A percentile compares a stretch with the other conserved stretches of the same genome.
phyloP scores from a whole-genome alignment of 2,329 filamentous ascomycete species.

The Colletotrichum orchidophilum region DNA sequence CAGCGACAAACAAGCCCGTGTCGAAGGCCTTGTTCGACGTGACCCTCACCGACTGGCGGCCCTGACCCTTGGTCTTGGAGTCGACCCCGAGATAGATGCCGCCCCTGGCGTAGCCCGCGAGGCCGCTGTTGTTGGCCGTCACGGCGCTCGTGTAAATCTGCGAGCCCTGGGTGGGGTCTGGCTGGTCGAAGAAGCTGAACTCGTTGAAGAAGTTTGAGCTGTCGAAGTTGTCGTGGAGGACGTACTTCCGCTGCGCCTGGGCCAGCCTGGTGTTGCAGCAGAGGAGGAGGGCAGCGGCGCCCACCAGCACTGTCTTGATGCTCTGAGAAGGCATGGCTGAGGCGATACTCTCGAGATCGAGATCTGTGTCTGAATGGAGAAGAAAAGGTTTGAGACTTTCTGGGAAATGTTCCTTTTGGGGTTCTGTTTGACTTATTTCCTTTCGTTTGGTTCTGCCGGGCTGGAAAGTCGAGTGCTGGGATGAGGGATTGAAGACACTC shows the following conservation, averaged over 20 bases:
- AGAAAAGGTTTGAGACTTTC: neutral
- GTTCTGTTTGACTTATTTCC: neutral
- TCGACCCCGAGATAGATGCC: slow-evolving; percentile 78
- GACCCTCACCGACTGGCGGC: slow-evolving; percentile 77
- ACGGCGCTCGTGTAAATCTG: slow-evolving; percentile 72
- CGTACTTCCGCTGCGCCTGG: slow-evolving; percentile 47
- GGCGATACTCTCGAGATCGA: neutral
- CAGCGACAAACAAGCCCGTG: slow-evolving; percentile 75
- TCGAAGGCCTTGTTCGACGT: slow-evolving; percentile 73
- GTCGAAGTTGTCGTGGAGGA: slow-evolving; percentile 59
- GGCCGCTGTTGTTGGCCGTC: slow-evolving; percentile 65
- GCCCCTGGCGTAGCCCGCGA: slow-evolving; percentile 65
- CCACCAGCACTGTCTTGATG: slow-evolving; percentile 22
- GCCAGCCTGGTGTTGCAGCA: slow-evolving; percentile 34
- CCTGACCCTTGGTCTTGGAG: slow-evolving; percentile 63
- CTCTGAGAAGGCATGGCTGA: slow-evolving; percentile 23
- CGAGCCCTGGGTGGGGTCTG: slow-evolving; percentile 79
- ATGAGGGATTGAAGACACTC: neutral
- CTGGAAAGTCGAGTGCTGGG: neutral
- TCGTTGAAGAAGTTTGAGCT: slow-evolving; percentile 63
- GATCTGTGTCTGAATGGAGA: neutral
- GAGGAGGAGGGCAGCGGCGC: slow-evolving; percentile 17
- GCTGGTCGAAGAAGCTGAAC: slow-evolving; percentile 64
- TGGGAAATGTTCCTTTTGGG: neutral
- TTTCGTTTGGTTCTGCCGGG: neutral